A percentile compares a stretch with the other conserved stretches of the same genome.
phyloP scores from a whole-genome alignment of 148 eudicot species.

The Hydrangea macrophylla region DNA sequence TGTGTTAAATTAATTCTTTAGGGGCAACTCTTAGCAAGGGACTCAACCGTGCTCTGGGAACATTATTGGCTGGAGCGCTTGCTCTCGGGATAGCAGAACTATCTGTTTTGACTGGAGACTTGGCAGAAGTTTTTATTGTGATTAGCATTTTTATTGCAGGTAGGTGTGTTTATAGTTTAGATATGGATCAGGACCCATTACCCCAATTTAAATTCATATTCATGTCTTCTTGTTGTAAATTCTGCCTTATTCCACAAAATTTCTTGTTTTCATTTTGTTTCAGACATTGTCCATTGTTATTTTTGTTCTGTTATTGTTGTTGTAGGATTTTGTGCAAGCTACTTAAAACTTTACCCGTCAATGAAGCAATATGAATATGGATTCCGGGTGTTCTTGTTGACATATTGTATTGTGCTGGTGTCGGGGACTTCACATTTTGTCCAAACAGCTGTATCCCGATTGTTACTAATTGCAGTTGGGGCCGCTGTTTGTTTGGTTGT shows the following conservation, averaged over 20 bases:
- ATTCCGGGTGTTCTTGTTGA: slow-evolving; percentile 64
- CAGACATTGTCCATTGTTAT: neutral
- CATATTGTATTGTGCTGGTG: slow-evolving; percentile 66
- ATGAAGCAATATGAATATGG: slow-evolving; percentile 71
- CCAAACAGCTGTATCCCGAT: slow-evolving; percentile 49
- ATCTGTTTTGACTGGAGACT: slow-evolving; percentile 36
- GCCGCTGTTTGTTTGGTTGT: slow-evolving; percentile 52
- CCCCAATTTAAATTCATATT: slow-evolving; percentile 2
- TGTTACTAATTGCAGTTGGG: slow-evolving; percentile 63
- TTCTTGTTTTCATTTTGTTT: too few relatives aligned
- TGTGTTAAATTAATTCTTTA: slow-evolving; percentile 11
- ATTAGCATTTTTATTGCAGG: slow-evolving; percentile 64
- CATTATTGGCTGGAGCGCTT: slow-evolving; percentile 58
- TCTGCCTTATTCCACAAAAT: too few relatives aligned
- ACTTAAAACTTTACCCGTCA: slow-evolving; percentile 51
- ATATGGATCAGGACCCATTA: neutral
- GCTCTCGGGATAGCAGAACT: slow-evolving; percentile 52
- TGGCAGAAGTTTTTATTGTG: slow-evolving; percentile 46
- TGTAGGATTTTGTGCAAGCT: slow-evolving; percentile 54
- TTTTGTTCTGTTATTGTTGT: slow-evolving; percentile 3
- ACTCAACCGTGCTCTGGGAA: slow-evolving; percentile 63
- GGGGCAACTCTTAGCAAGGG: slow-evolving; percentile 74
- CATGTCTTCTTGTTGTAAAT: too few relatives aligned
- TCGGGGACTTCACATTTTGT: slow-evolving; percentile 53
- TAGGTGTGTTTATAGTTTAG: slow-evolving; percentile 1